These are phyloP conservation scores for Gonapodya prolifera DNA, from an alignment of 192 early-diverging fungal species.

Conservation along the genomic window DNA sequence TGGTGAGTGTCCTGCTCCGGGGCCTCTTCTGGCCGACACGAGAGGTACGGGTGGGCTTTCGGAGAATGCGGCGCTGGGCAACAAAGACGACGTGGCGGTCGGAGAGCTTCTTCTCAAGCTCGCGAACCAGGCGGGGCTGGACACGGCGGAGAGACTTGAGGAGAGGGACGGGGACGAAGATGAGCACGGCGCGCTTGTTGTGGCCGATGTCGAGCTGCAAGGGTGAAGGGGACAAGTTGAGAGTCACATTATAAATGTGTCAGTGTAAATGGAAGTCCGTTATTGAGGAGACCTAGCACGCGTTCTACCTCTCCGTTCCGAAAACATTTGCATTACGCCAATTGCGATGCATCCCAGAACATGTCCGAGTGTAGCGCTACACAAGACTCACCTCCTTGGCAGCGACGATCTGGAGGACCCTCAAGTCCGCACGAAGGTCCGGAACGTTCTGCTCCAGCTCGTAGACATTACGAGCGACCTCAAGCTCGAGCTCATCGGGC, in stretches of 20 bases:
- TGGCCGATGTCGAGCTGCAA: conserved; percentile 74
- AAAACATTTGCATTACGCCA: too few relatives aligned
- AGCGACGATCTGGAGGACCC: conserved; percentile 81
- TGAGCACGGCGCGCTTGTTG: conserved; percentile 90
- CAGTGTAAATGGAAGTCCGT: too few relatives aligned
- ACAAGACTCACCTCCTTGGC: conserved; percentile 86
- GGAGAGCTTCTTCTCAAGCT: conserved; percentile 99
- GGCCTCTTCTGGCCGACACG: conserved; percentile 88
- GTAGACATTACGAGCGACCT: conserved; percentile 89
- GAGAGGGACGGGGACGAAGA: conserved; percentile 94
- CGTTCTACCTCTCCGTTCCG: too few relatives aligned
- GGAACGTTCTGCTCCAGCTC: conserved; percentile 91
- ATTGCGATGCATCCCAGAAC: too few relatives aligned
- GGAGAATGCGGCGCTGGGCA: conserved; percentile 90
- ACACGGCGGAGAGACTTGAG: conserved; percentile 94
- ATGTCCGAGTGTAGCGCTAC: too few relatives aligned
- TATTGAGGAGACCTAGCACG: too few relatives aligned
- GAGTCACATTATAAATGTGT: too few relatives aligned
- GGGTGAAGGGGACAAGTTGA: background rate
- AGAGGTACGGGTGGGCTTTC: conserved; percentile 79
- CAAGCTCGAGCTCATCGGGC: conserved; percentile 77
- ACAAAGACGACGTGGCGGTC: conserved; percentile 95
- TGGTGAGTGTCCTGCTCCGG: conserved; percentile 87
- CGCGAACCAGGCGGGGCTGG: conserved; percentile 89
- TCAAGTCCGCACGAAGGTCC: conserved; percentile 94